Base-by-base conservation (phyloP, 73 alveolate genomes). In the Paramecium pentaurelia region DNA sequence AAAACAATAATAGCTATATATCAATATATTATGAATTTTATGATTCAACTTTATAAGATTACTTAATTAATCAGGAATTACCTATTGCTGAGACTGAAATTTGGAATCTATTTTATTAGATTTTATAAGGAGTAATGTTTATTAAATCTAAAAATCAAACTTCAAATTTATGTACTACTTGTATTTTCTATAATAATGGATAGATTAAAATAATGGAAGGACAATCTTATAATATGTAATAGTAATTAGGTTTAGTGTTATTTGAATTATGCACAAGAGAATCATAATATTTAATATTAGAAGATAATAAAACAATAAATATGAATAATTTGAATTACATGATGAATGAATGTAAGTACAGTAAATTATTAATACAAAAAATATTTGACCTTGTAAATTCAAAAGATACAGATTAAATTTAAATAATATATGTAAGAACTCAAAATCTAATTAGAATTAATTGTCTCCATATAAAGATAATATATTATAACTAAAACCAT, bases 191-290 rank as follows among this genome's bases (percentile, higher is more conserved):
- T 36, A 18, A 18, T 25, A 47, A 80, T 80, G 75, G 75, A 7
- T 12, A 40, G 18, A 47, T 80, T 9, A 80, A 80, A 25, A 20
- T 80, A 40, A 47, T 80, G 34, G 91, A 80, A 9, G 75, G 77
- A 80, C 8, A 80, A 16, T 20, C 47, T 40, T 80, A 44, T 22
- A 32, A 80, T 47, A 40, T 42, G 44, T 6, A 42, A 27, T 80
- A 80, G 30, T 47, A 80, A 80, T 36, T 80, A 44, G 91, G 91
- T 16, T 49, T 80, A 10, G 75, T 27, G 3, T 30, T 80, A 20
- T 80, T 80, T 80, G 91, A 80, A 80, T 27, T 80, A 11, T 45
- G 71, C 34, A 80, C 91, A 45, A 80, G 75, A 18, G 91, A 80
- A 80, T 80, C 91, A 2, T 80, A 80, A 64, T 64, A 64, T 11